phyloP scores from a whole-genome alignment of 306 rosid species.

The Castanopsis chinensis region DNA sequence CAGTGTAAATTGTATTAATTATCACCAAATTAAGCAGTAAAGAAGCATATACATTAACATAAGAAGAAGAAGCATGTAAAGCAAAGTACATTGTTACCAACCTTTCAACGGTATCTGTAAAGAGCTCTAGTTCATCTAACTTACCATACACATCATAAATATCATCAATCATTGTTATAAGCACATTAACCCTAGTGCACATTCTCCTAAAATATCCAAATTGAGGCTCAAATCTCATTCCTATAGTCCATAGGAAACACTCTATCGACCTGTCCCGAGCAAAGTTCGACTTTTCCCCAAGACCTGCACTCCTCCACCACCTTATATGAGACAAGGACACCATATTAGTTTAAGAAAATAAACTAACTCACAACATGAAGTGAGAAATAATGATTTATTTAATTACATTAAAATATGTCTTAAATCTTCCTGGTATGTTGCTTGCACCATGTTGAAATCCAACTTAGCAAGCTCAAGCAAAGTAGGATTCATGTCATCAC shows the following conservation, averaged over 20 bases:
- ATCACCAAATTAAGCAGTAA: too few relatives aligned
- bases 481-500: background rate
- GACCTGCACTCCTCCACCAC: conserved; percentile 7
- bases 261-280: conserved; percentile 6
- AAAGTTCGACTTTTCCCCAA: conserved; percentile 14
- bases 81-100: background rate
- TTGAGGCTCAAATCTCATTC: background rate
- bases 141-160: background rate
- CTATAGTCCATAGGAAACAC: conserved; percentile 1
- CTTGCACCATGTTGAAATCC: conserved; percentile 14
- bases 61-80: too few relatives aligned
- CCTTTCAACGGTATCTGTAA: background rate
- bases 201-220: background rate
- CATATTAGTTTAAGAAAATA: background rate
- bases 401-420: conserved; percentile 6
- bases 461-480: conserved; percentile 1
- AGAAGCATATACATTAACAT: too few relatives aligned
- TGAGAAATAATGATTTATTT: background rate
- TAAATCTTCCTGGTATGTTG: conserved; percentile 1
- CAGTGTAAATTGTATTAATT: background rate
- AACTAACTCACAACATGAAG: too few relatives aligned
- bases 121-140: background rate
- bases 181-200: background rate
- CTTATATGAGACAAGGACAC: background rate
- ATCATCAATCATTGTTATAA: background rate